Percentiles rank a stretch among this genome's conserved stretches.
phyloP scores from a whole-genome alignment of 2,329 filamentous ascomycete species.

The Neocucurbitaria cava region DNA sequence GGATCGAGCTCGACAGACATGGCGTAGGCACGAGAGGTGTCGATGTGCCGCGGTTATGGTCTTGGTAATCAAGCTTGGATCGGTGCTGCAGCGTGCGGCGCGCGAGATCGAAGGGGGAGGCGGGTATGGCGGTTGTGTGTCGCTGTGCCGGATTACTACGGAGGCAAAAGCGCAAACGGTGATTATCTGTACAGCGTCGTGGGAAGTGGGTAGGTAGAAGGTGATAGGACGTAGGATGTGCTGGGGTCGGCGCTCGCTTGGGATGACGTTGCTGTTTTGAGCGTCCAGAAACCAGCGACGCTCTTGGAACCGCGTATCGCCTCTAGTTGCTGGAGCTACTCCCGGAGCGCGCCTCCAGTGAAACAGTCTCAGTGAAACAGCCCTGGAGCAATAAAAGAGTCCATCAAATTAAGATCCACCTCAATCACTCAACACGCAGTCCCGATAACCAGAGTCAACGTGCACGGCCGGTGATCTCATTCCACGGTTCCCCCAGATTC shows the following conservation, averaged over 20 bases:
- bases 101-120: constrained; percentile 18
- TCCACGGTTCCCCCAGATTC: constrained; percentile 18
- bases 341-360: neutral
- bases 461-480: constrained; percentile 13
- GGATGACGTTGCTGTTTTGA: constrained; percentile 22
- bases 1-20: constrained; percentile 98
- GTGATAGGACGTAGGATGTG: constrained; percentile 6
- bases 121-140: constrained; percentile 9
- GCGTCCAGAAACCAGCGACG: constrained; percentile 18
- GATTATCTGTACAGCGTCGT: constrained; percentile 7
- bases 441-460: neutral
- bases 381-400: neutral
- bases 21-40: constrained; percentile 44
- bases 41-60: constrained; percentile 20
- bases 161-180: constrained; percentile 5
- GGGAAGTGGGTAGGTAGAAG: constrained; percentile 12
- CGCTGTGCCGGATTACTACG: neutral
- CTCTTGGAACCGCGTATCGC: constrained; percentile 14
- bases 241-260: constrained; percentile 10
- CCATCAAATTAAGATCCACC: neutral
- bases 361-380: neutral
- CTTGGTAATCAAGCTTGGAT: constrained; percentile 40
- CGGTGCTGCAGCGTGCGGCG: constrained; percentile 18
- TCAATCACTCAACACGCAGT: neutral
- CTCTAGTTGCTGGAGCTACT: neutral